These are phyloP conservation scores for Magnolia officinalis DNA, from an alignment of 164 flowering plant genomes.

Conservation along the genomic window DNA sequence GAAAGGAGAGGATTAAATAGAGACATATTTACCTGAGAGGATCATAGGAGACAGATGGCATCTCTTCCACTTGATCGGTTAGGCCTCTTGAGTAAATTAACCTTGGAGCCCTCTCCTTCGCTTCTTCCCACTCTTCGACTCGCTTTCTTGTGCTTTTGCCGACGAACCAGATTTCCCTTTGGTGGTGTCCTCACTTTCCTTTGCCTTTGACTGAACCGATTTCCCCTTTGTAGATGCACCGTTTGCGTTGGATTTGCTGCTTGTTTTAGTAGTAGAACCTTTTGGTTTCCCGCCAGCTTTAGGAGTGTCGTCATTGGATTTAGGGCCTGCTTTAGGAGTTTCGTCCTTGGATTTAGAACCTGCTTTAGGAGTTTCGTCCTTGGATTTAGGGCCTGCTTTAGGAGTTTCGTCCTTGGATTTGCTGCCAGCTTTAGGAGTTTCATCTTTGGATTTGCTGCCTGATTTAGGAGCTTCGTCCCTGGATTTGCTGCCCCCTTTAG, in stretches of 20 bases:
- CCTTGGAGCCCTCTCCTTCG: conserved; percentile 24
- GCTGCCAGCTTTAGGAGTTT: conserved; percentile 12
- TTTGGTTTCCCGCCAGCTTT: conserved; percentile 11
- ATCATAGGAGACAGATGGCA: not conserved
- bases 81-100: not conserved
- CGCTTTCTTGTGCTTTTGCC: conserved; percentile 23
- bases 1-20: not conserved
- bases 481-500: conserved; percentile 15
- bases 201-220: not conserved
- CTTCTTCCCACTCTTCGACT: conserved; percentile 43
- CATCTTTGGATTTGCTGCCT: conserved; percentile 11
- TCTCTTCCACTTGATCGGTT: not conserved
- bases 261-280: not conserved
- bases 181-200: not conserved
- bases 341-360: conserved; percentile 14
- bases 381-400: conserved; percentile 17
- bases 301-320: conserved; percentile 20
- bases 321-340: conserved; percentile 11
- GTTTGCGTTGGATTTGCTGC: conserved; percentile 3
- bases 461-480: not conserved
- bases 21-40: not conserved
- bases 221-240: conserved; percentile 3
- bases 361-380: conserved; percentile 15
- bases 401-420: conserved; percentile 13
- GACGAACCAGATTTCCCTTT: conserved; percentile 4